Evolutionary conservation across 78 protist genomes (phyloP).

Genomic region (Planoprotostelium fungivorum): DNA sequence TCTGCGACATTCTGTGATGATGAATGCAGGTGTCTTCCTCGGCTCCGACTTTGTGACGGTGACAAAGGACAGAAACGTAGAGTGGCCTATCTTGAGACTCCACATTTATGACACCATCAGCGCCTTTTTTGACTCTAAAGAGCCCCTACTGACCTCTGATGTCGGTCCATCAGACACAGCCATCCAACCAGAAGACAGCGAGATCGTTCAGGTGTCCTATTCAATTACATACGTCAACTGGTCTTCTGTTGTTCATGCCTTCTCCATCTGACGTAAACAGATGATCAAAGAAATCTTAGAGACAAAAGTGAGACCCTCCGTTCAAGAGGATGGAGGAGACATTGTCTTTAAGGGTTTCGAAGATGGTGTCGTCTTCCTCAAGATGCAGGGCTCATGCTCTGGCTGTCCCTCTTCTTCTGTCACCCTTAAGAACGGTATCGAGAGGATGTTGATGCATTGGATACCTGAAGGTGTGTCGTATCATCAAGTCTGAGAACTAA

Average conservation of each 20-base stretch:
- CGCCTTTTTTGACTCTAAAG: slow-evolving; percentile 52
- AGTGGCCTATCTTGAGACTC: slow-evolving; percentile 70
- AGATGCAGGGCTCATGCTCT: slow-evolving; percentile 70
- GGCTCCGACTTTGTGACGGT: slow-evolving; percentile 71
- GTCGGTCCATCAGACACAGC: slow-evolving; percentile 36
- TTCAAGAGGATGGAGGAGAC: slow-evolving; percentile 89
- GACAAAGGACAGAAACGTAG: slow-evolving; percentile 44
- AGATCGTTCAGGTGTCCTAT: slow-evolving; percentile 34
- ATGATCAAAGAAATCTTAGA: slow-evolving; percentile 84
- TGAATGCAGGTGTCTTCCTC: slow-evolving; percentile 62
- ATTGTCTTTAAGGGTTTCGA: slow-evolving; percentile 66
- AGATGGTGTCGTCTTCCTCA: slow-evolving; percentile 70
- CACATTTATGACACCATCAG: slow-evolving; percentile 52
- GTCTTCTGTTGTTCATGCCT: too few relatives aligned
- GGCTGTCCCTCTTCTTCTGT: slow-evolving; percentile 69
- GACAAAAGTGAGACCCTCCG: slow-evolving; percentile 80
- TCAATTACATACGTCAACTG: neutral
- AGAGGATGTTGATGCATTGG: slow-evolving; percentile 88
- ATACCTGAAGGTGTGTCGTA: slow-evolving; percentile 67
- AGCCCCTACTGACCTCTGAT: slow-evolving; percentile 42
- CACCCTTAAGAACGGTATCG: slow-evolving; percentile 85
- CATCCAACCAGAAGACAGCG: slow-evolving; percentile 61
- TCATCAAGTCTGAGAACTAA: neutral
- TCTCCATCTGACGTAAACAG: neutral
- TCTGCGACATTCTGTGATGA: too few relatives aligned